phyloP scores from a whole-genome alignment of 2,329 filamentous ascomycete species.

The Tolypocladium ophioglossoides region DNA sequence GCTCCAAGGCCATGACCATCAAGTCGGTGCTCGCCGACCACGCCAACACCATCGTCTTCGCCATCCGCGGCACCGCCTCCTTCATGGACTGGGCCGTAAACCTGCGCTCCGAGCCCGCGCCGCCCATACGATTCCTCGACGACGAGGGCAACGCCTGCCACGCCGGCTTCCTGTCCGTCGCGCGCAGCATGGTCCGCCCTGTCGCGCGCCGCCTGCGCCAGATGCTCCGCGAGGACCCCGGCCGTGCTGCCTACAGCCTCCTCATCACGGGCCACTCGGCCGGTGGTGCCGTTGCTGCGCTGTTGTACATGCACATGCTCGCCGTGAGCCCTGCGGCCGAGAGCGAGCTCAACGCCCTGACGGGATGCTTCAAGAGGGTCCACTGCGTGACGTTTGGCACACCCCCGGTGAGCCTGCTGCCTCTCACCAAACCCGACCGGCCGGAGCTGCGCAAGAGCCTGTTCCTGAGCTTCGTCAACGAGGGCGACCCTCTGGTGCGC shows the following conservation, averaged over 20 bases:
- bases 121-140: constrained; percentile 63
- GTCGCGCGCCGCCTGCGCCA: constrained; percentile 61
- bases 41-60: constrained; percentile 70
- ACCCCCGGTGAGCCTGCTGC: constrained; percentile 64
- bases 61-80: constrained; percentile 69
- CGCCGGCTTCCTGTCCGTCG: constrained; percentile 67
- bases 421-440: constrained; percentile 48
- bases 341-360: constrained; percentile 61
- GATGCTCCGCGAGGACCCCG: constrained; percentile 61
- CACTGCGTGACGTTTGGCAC: constrained; percentile 84
- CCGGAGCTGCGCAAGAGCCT: constrained; percentile 50
- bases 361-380: constrained; percentile 62
- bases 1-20: constrained; percentile 79
- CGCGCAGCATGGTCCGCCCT: constrained; percentile 61
- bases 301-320: constrained; percentile 78
- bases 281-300: constrained; percentile 69
- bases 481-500: constrained; percentile 70
- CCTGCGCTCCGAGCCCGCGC: constrained; percentile 55
- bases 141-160: constrained; percentile 71
- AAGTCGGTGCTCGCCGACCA: constrained; percentile 72
- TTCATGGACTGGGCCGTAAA: constrained; percentile 86
- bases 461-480: constrained; percentile 74
- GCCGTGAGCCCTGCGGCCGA: constrained; percentile 38
- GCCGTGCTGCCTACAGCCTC: constrained; percentile 54
- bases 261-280: constrained; percentile 82